These are phyloP conservation scores for Colletotrichum karsti DNA, from an alignment of 2,329 filamentous ascomycete genomes.

Conservation along the genomic window DNA sequence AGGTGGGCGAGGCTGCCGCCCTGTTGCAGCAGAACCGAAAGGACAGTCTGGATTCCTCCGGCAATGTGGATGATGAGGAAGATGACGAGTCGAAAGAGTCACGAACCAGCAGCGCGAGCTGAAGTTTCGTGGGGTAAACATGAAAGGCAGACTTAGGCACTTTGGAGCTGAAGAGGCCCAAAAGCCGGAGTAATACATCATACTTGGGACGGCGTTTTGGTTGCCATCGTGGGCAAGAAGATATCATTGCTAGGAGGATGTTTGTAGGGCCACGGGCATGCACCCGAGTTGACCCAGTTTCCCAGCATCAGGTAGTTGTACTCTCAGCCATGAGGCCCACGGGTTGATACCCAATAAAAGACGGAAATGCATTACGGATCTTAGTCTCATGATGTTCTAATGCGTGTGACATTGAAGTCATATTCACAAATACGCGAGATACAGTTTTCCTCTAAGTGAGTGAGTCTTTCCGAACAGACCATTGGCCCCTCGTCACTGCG, in stretches of 20 bases:
- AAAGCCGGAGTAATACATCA: background rate
- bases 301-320: background rate
- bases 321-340: background rate
- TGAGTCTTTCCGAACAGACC: constrained; percentile 12
- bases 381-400: too few relatives aligned
- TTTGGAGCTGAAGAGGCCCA: too few relatives aligned
- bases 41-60: constrained; percentile 38
- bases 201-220: constrained; percentile 4
- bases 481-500: constrained; percentile 24
- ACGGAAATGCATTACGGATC: background rate
- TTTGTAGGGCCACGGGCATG: background rate
- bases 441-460: background rate
- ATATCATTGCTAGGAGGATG: background rate
- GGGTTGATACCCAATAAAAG: constrained; percentile 25
- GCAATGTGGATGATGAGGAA: constrained; percentile 41
- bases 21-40: constrained; percentile 43
- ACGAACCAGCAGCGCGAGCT: constrained; percentile 22
- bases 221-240: constrained; percentile 14
- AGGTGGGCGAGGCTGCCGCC: constrained; percentile 65
- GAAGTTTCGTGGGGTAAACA: too few relatives aligned
- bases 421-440: too few relatives aligned
- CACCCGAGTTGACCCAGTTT: background rate
- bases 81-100: constrained; percentile 41
- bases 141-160: background rate
- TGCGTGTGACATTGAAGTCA: too few relatives aligned